These are phyloP conservation scores for Pseudogymnoascus sp. DNA, from an alignment of 2,329 filamentous ascomycete species.

Conservation along the genomic window DNA sequence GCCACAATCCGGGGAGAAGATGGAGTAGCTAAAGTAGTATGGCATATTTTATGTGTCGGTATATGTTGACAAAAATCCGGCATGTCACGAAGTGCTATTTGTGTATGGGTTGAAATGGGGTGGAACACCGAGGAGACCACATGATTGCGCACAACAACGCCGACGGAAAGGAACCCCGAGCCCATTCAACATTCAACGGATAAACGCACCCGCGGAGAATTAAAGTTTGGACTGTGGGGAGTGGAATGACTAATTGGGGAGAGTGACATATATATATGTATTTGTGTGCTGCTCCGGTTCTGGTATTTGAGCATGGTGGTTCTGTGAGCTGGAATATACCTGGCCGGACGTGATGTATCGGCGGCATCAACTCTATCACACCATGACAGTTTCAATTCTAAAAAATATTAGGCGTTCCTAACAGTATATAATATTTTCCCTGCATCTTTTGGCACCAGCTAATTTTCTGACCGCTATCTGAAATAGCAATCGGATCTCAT, in stretches of 20 bases:
- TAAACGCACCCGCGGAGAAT: not conserved
- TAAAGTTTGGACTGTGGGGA: not conserved
- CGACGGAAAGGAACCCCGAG: slow-evolving; percentile 6
- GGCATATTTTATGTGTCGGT: not conserved
- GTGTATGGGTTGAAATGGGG: not conserved
- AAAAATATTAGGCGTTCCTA: not conserved
- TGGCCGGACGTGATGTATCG: not conserved
- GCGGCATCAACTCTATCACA: not conserved
- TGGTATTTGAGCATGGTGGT: not conserved
- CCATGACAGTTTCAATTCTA: not conserved
- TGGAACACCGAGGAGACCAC: not conserved
- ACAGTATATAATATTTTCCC: not conserved
- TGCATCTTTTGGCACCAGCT: not conserved
- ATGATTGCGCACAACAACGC: not conserved
- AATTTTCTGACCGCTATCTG: not conserved
- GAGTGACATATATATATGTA: not conserved
- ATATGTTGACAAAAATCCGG: not conserved
- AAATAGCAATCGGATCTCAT: not conserved
- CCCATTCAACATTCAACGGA: not conserved
- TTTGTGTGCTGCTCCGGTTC: not conserved
- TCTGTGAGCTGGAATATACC: not conserved
- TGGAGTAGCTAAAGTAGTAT: not conserved
- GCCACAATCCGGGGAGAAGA: not conserved
- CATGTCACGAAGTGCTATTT: not conserved
- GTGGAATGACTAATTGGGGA: not conserved